Evolutionary conservation across 345 rosid genomes (phyloP).

Genomic region (Salix purpurea): DNA sequence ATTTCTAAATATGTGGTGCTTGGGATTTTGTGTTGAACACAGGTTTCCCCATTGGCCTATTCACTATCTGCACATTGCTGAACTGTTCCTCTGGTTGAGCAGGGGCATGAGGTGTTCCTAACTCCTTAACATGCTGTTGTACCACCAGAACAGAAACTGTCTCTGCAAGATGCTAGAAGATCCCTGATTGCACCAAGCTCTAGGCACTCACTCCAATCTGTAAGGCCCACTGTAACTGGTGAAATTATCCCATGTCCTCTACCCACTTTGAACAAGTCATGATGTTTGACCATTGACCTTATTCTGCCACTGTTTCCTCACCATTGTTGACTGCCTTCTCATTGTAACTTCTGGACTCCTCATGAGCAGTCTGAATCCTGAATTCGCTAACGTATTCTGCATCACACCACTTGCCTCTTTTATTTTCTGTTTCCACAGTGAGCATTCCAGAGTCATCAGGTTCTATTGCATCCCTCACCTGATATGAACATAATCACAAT

Average conservation of each 20-base stretch:
- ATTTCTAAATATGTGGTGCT: neutral
- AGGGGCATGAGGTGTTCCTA: neutral
- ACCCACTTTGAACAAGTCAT: slow-evolving; percentile 82
- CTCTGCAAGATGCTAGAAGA: slow-evolving; percentile 78
- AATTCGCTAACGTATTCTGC: slow-evolving; percentile 53
- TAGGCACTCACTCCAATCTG: slow-evolving; percentile 99
- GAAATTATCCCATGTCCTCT: slow-evolving; percentile 78
- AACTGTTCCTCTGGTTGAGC: neutral
- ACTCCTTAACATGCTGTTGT: slow-evolving; percentile 54
- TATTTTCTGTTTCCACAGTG: slow-evolving; percentile 26
- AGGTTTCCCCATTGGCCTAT: neutral
- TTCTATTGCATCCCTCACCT: slow-evolving; percentile 40
- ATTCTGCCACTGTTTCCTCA: slow-evolving; percentile 76
- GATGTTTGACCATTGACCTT: slow-evolving; percentile 59
- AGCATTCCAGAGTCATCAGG: slow-evolving; percentile 13
- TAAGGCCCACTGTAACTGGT: slow-evolving; percentile 77
- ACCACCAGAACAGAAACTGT: slow-evolving; percentile 78
- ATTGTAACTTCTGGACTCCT: slow-evolving; percentile 40
- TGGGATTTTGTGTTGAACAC: neutral
- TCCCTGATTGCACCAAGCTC: slow-evolving; percentile 97
- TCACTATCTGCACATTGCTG: neutral
- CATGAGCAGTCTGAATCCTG: slow-evolving; percentile 33
- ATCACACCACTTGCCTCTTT: slow-evolving; percentile 47
- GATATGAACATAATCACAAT: slow-evolving; percentile 56
- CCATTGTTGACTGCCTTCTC: slow-evolving; percentile 70